Evolutionary conservation across 148 eudicot genomes (phyloP).

Genomic region (Camellia japonica): DNA sequence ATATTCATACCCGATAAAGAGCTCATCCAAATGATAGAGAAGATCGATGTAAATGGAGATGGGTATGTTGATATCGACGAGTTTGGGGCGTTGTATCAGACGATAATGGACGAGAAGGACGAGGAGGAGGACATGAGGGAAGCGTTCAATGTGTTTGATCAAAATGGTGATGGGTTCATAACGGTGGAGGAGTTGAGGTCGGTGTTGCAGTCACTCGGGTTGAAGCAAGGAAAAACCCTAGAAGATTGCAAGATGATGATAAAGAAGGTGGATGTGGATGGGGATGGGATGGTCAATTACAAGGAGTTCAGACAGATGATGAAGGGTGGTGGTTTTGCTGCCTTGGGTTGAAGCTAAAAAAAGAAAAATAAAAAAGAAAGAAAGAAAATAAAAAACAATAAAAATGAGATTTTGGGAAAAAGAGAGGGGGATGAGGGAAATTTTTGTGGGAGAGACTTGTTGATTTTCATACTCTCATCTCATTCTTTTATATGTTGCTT

Average conservation of each 20-base stretch:
- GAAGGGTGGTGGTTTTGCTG: conserved; percentile 31
- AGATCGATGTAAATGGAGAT: conserved; percentile 37
- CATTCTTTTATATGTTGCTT: too few relatives aligned
- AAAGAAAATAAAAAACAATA: too few relatives aligned
- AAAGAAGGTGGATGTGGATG: conserved; percentile 31
- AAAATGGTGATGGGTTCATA: conserved; percentile 31
- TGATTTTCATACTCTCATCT: not conserved
- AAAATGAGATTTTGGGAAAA: not conserved
- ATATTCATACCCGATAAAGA: conserved; percentile 38
- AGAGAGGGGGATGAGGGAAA: not conserved
- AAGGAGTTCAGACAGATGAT: conserved; percentile 29
- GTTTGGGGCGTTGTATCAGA: conserved; percentile 27
- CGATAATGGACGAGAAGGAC: conserved; percentile 27
- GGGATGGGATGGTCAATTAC: conserved; percentile 29
- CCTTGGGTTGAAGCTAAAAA: conserved; percentile 6
- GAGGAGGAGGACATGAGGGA: conserved; percentile 33
- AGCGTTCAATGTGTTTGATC: conserved; percentile 32
- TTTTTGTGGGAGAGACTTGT: not conserved
- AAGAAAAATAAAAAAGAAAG: not conserved
- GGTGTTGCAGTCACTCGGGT: conserved; percentile 24
- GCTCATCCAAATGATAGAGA: conserved; percentile 30
- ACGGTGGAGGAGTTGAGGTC: conserved; percentile 29
- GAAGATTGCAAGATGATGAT: conserved; percentile 32
- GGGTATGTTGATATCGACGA: conserved; percentile 36
- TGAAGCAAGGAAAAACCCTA: conserved; percentile 27